These are phyloP conservation scores for Parmelia sp. DNA, from an alignment of 495 filamentous ascomycete genomes.

Conservation along the genomic window DNA sequence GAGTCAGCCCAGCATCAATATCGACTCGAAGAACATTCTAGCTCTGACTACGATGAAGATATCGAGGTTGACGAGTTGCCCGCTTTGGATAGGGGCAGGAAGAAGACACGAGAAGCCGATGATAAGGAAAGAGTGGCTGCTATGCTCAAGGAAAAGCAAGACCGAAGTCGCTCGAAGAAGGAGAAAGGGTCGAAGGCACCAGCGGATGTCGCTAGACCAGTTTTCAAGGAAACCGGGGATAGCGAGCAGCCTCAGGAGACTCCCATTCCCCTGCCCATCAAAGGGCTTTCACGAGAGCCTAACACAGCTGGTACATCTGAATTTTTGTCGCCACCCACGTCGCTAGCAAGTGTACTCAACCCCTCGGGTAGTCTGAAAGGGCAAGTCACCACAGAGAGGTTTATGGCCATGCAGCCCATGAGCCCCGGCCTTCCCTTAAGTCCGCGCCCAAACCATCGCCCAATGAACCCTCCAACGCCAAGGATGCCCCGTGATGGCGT, in stretches of 20 bases:
- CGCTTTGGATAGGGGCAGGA: slow-evolving; percentile 61
- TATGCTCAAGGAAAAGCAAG: slow-evolving; percentile 55
- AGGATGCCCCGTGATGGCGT: slow-evolving; percentile 51
- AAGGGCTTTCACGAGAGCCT: slow-evolving; percentile 22
- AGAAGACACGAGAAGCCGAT: slow-evolving; percentile 83
- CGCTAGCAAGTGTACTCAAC: slow-evolving; percentile 36
- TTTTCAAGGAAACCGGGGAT: background rate
- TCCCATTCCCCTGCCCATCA: slow-evolving; percentile 19
- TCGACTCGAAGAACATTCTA: slow-evolving; percentile 55
- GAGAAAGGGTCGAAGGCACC: slow-evolving; percentile 46
- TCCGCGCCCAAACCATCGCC: slow-evolving; percentile 74
- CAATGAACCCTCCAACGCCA: slow-evolving; percentile 65
- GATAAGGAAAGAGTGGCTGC: slow-evolving; percentile 68
- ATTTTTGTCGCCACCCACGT: slow-evolving; percentile 30
- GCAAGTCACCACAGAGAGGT: slow-evolving; percentile 30
- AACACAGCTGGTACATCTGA: slow-evolving; percentile 11
- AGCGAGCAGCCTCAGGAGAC: background rate
- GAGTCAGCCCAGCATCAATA: slow-evolving; percentile 41
- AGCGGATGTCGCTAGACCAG: slow-evolving; percentile 14
- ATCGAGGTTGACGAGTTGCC: slow-evolving; percentile 58
- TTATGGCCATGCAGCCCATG: slow-evolving; percentile 53
- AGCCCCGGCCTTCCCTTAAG: slow-evolving; percentile 86
- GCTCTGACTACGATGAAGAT: slow-evolving; percentile 79
- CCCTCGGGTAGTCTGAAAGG: slow-evolving; percentile 28
- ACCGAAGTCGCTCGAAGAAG: slow-evolving; percentile 57